Evolutionary conservation across 768 basidiomycete genomes (phyloP), one percentile per base, ranked within the genome.

Genomic region (Boletellus ananas): DNA sequence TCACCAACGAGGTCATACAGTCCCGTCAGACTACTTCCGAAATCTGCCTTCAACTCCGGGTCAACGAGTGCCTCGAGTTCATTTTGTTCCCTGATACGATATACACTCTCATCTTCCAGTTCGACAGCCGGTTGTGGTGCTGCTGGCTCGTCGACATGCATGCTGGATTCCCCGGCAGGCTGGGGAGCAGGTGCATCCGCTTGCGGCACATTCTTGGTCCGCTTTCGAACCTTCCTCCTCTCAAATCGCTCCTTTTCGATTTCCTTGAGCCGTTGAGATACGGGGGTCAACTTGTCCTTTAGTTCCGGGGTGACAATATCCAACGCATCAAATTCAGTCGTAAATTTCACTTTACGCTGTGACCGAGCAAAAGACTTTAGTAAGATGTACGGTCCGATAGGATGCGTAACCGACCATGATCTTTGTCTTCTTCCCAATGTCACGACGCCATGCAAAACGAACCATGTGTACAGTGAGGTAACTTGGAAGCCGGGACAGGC

Each of bases 391-490:
- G 13, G 43, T 33, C 7, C 9, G 16, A 39, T 21, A 7, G 16
- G 27, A 37, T 21, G 17, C 0, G 49, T 6, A 25, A 59, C 71
- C 38, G 52, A 88, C 88, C 95, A 99, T 93, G 65, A 98, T 95
- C 72, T 99, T 98, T 2, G 95, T 84, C 64, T 98, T 98, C 74
- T 87, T 92, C 45, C 70, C 70, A 51, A 96, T 94, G 57, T 98
- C 96, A 34, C 80, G 76, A 52, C 91, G 76, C 96, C 96, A 99
- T 48, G 85, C 87, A 67, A 98, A 99, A 41, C 96, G 88, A 12
- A 94, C 94, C 87, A 97, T 90, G 60, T 98, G 93, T 4, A 98
- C 81, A 6, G 86, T 84, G 18, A 96, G 78, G 61, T 90, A 94
- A 5, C 81, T 68, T 0, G 96, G 96, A 12, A 98, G 73, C 18